phyloP scores from a whole-genome alignment of 2,329 filamentous ascomycete species.

The Cytospora piceae region DNA sequence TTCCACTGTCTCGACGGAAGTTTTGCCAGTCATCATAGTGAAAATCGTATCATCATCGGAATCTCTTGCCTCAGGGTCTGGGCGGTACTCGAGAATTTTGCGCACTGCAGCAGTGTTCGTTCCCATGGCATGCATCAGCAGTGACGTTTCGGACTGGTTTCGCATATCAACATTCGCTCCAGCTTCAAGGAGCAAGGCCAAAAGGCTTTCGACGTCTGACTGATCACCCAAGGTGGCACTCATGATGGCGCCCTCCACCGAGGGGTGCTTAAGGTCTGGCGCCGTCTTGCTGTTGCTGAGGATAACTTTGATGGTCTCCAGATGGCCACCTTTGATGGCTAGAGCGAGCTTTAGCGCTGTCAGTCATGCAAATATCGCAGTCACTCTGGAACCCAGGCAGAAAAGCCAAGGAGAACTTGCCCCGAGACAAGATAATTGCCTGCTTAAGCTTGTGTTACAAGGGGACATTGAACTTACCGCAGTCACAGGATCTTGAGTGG shows the following conservation, averaged over 20 bases:
- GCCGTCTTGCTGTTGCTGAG: neutral
- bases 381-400: too few relatives aligned
- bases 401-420: neutral
- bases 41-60: neutral
- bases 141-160: neutral
- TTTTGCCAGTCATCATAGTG: neutral
- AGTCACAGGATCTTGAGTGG: neutral
- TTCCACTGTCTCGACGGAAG: neutral
- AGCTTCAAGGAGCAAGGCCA: slow-evolving; percentile 6
- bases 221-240: neutral
- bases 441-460: neutral
- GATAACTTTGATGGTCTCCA: neutral
- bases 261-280: slow-evolving; percentile 1
- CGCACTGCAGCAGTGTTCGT: neutral
- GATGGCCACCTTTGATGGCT: neutral
- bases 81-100: neutral
- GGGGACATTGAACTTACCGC: neutral
- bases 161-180: slow-evolving; percentile 11
- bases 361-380: neutral
- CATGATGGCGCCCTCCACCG: neutral
- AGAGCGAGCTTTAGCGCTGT: neutral
- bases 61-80: neutral
- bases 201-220: neutral
- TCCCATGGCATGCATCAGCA: neutral
- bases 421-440: too few relatives aligned